Conservation (phyloP, 2,329 filamentous ascomycete genomes). For the Aspergillus chevalieri region DNA sequence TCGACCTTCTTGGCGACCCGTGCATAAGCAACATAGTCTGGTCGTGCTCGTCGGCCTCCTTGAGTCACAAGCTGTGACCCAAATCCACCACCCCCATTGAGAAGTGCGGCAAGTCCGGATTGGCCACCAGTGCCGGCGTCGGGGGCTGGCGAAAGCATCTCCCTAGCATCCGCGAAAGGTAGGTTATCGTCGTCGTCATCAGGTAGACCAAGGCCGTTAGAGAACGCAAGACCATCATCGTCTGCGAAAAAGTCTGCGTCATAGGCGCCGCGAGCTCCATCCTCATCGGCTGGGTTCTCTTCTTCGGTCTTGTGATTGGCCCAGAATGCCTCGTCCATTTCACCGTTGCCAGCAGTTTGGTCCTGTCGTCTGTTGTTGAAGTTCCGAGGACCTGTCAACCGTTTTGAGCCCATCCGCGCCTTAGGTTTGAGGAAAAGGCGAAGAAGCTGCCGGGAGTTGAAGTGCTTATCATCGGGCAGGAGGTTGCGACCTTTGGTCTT, state of each 20-base stretch:
- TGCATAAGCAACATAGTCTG: constrained; percentile 62
- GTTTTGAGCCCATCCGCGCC: constrained; percentile 68
- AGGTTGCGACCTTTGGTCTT: constrained; percentile 89
- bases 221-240: constrained; percentile 53
- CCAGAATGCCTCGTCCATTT: constrained; percentile 96
- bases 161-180: constrained; percentile 45
- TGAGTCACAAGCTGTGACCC: constrained; percentile 59
- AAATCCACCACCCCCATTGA: constrained; percentile 45
- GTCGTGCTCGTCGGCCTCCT: constrained; percentile 50
- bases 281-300: constrained; percentile 47
- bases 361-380: constrained; percentile 35
- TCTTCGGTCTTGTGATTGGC: constrained; percentile 58
- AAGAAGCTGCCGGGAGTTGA: constrained; percentile 86
- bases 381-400: constrained; percentile 45
- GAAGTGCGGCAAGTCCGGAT: constrained; percentile 33
- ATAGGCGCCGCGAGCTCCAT: constrained; percentile 68
- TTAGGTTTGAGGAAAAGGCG: constrained; percentile 93
- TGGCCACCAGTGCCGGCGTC: constrained; percentile 32
- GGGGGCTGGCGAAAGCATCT: constrained; percentile 40
- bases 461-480: constrained; percentile 95
- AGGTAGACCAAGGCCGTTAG: constrained; percentile 39
- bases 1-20: constrained; percentile 63
- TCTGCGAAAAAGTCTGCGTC: constrained; percentile 92
- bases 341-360: constrained; percentile 58
- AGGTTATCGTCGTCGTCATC: constrained; percentile 45